Conservation (phyloP, 2,329 filamentous ascomycete species). For the Trichoderma gracile region DNA sequence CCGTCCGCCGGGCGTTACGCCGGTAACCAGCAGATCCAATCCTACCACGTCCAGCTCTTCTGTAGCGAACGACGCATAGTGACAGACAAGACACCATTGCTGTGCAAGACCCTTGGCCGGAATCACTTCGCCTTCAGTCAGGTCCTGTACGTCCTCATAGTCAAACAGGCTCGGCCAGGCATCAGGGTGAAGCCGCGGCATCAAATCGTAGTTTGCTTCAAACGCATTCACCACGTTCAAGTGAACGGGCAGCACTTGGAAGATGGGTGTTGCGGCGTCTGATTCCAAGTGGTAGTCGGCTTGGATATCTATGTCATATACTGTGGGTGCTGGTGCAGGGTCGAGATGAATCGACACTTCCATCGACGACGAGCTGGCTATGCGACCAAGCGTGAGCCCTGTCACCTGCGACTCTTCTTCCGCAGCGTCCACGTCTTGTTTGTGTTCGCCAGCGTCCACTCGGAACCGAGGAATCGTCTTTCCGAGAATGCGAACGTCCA, state of each 20-base stretch:
- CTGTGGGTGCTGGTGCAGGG: conserved; percentile 52
- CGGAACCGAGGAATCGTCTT: conserved; percentile 51
- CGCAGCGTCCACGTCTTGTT: conserved; percentile 38
- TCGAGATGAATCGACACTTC: conserved; percentile 51
- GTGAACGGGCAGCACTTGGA: conserved; percentile 68
- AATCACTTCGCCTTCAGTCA: conserved; percentile 37
- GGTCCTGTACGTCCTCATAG: conserved; percentile 49
- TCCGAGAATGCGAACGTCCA: conserved; percentile 69
- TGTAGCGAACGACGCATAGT: conserved; percentile 73
- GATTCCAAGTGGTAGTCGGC: conserved; percentile 76
- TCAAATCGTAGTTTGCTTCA: conserved; percentile 86
- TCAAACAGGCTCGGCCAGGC: conserved; percentile 89
- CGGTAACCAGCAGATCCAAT: conserved; percentile 62
- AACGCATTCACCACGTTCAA: conserved; percentile 80
- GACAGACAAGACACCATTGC: conserved; percentile 74
- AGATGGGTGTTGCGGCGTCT: conserved; percentile 78
- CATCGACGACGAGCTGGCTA: conserved; percentile 48
- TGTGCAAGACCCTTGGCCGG: conserved; percentile 67
- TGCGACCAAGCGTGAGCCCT: conserved; percentile 48
- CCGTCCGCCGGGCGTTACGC: conserved; percentile 61
- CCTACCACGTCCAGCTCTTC: conserved; percentile 67
- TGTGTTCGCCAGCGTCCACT: conserved; percentile 42
- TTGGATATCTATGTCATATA: conserved; percentile 69
- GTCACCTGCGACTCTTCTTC: conserved; percentile 47
- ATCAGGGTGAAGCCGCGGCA: conserved; percentile 73